A percentile compares a stretch with the other conserved stretches of the same genome.
Conservation (phyloP, 2,329 filamentous ascomycete species). For the Venturia carpophila region DNA sequence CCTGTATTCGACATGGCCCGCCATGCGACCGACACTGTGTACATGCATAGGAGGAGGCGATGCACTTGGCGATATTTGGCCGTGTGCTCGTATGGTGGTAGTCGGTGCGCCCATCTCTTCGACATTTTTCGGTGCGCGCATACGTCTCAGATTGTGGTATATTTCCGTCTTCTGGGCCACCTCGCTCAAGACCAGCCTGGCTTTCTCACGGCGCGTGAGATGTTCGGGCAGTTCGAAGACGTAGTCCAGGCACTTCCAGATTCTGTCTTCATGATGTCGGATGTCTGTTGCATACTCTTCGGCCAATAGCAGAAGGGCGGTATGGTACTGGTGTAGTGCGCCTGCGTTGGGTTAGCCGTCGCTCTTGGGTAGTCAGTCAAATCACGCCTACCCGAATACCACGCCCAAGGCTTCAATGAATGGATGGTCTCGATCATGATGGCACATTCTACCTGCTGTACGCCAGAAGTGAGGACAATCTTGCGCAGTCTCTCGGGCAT, state of each 20-base stretch:
- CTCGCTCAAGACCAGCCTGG: constrained; percentile 52
- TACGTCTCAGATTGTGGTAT: constrained; percentile 52
- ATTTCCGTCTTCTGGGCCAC: constrained; percentile 53
- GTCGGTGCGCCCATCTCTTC: constrained; percentile 27
- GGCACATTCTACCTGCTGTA: constrained; percentile 46
- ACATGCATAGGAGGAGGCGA: constrained; percentile 2
- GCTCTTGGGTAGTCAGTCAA: background rate
- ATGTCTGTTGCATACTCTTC: constrained; percentile 56
- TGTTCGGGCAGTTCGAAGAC: constrained; percentile 55
- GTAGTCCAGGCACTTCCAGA: constrained; percentile 65
- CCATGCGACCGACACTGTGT: background rate
- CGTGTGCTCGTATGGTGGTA: background rate
- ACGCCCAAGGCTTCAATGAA: constrained; percentile 52
- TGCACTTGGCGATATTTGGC: background rate
- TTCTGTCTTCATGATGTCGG: constrained; percentile 52
- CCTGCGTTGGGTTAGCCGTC: constrained; percentile 34
- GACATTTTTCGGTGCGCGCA: constrained; percentile 45
- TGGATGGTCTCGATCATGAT: constrained; percentile 48
- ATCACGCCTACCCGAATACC: constrained; percentile 45
- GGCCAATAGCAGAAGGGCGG: constrained; percentile 58
- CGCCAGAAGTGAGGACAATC: constrained; percentile 55
- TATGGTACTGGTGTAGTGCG: constrained; percentile 65
- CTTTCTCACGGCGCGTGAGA: constrained; percentile 49
- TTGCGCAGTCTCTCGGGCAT: constrained; percentile 58
- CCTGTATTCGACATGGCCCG: constrained; percentile 7